Evolutionary conservation across 352 stramenopile genomes (phyloP), one percentile per base, ranked within the genome.

Genomic region (Phytophthora fragariae): DNA sequence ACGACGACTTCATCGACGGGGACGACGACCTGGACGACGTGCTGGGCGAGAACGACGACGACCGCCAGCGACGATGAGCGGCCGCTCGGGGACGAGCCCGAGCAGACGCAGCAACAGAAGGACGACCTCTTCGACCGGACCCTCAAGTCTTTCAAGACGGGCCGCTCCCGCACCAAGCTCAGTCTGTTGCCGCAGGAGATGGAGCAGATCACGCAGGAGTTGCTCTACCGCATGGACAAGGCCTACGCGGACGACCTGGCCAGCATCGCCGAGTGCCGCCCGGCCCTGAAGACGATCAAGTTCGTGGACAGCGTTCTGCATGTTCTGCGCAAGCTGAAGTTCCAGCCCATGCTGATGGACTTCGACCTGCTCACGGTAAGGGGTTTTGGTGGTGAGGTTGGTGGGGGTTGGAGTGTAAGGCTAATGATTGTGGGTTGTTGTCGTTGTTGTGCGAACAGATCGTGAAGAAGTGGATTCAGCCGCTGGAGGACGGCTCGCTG

Each of bases 391-490:
- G 21, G 19, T 55, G 44, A 10, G 9, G n/a, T 14, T 53, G 17
- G 24, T 27, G 24, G 24, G 24, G 24, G 24, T 27, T 27, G 24
- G 24, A 27, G 24, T 27, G 24, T 27, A 27, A 27, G 24, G 24
- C 24, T 27, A 27, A 27, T 27, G 24, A 27, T 27, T 27, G 24
- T 27, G 24, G 24, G 24, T 27, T 27, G 24, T 27, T 27, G 1
- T 27, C 24, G 24, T 27, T 27, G 24, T 1, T 46, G 39, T n/a
- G 39, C 11, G 44, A 56, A n/a, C 47, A 96, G 89, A 91, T 97
- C 67, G 86, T 97, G 57, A 97, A 95, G 74, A 95, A 96, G 66
- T 97, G 90, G 90, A 97, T 97, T 37, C 89, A 96, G 63, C 90
- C 90, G 27, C 54, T 95, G 44, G 90, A 96, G 1, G 81, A 95